Conservation (phyloP, 345 rosid species). For the Pistacia integerrima region DNA sequence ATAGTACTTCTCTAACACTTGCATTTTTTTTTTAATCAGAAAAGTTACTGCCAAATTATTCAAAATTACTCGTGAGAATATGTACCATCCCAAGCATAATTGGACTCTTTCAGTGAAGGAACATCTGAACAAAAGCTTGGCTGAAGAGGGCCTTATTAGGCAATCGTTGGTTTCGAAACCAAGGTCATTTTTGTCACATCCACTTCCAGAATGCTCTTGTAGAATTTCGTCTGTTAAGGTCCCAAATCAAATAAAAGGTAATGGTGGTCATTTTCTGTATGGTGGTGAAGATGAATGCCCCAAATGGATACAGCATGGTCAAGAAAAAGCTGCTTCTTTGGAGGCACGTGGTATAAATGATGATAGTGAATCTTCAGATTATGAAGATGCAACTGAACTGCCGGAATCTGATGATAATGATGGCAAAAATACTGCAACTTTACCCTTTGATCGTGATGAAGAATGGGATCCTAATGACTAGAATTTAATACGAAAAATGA, state of each 20-base stretch:
- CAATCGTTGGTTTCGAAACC: conserved; percentile 73
- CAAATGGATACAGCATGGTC: conserved; percentile 69
- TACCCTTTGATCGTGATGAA: conserved; percentile 68
- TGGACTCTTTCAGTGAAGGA: conserved; percentile 77
- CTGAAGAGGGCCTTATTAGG: conserved; percentile 70
- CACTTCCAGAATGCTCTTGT: conserved; percentile 97
- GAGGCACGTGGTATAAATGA: conserved; percentile 40
- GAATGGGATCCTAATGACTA: conserved; percentile 99
- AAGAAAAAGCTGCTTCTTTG: conserved; percentile 6
- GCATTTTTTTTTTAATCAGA: conserved; percentile 46
- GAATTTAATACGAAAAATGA: conserved; percentile 23
- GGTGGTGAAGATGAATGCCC: conserved; percentile 94
- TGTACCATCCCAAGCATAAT: conserved; percentile 74
- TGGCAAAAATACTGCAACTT: conserved; percentile 45
- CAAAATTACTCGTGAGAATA: conserved; percentile 57
- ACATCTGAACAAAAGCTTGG: conserved; percentile 85
- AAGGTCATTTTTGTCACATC: conserved; percentile 74
- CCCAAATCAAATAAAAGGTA: conserved; percentile 32
- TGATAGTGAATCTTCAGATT: conserved; percentile 55
- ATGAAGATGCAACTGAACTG: conserved; percentile 56
- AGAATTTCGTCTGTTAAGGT: conserved; percentile 53
- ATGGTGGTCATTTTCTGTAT: conserved; percentile 50
- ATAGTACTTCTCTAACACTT: not conserved
- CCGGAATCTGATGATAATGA: conserved; percentile 53
- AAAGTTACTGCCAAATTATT: conserved; percentile 61